Evolutionary conservation across 768 basidiomycete genomes (phyloP), one percentile per base, ranked within the genome.

Genomic region (Grammothele lineata): DNA sequence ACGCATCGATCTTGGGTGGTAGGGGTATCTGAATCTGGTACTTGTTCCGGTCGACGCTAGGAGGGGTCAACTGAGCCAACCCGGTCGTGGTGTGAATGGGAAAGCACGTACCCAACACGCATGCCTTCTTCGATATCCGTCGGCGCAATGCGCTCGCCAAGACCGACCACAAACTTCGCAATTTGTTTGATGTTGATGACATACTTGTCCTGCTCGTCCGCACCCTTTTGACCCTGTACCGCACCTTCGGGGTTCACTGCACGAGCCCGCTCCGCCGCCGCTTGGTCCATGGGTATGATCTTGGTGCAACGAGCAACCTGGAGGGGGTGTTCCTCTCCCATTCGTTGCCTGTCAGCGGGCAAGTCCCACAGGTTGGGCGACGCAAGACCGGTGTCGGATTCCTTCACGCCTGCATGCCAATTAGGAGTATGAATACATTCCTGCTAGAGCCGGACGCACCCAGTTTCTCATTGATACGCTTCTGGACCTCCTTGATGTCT

Each of bases 61-160:
- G 7, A 27, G 6, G 14, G 38, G 45, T 24, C 5, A 43, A 34
- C 15, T 5, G 37, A 15, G 30, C 30, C 30, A 15, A 32, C 8
- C 30, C 8, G 15, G 9, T 32, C 9, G 30, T 32, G 15, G 8
- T 9, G 15, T 15, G 30, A 15, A 15, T 9, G 30, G 30, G 15
- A 9, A 32, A 32, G 8, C 5, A 72, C 90, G 62, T 62, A 97
- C 95, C 95, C 96, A 33, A 99, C 96, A 44, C 96, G 86, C 96
- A 99, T 99, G n/a, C 96, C 96, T 73, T 99, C 96, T 66, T 99
- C 96, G 43, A 99, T 93, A 71, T 99, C 96, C 2, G 95, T 96
- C 10, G 93, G 90, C 19, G 96, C 91, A 2, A 99, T 93, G 34
- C 92, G 85, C 57, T 99, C 96, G 17, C 93, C 94, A 4, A 99